Base-by-base conservation (phyloP, 352 stramenopile species). In the Globisporangium yorkense region DNA sequence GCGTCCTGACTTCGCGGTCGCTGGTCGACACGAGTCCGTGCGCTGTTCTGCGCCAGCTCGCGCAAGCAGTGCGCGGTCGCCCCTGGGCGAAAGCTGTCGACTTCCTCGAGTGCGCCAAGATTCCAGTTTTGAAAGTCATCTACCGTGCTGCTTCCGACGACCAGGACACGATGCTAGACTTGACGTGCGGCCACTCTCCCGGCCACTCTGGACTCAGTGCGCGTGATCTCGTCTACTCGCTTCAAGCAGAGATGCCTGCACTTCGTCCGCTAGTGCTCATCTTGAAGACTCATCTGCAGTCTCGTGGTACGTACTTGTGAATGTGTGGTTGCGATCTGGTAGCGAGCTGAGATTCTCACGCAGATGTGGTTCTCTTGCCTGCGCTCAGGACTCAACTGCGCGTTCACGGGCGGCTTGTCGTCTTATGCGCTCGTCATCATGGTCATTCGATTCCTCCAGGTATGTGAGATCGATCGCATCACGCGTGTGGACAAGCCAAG, bases 391-490 rank as follows among this genome's bases (percentile, higher is more conserved):
- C 70, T 99, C 47, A 91, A 97, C 54, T 96, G 80, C 48, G 82
- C 91, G 18, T 99, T 97, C 68, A 98, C 92, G 10, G 96, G 96
- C 35, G 96, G 96, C 18, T 77, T 99, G 3, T 98, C 92, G 3
- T 98, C 92, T 5, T 98, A 98, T 57, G 94, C 93, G 24, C 75
- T 99, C 16, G 97, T 98, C 33, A 68, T 99, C 15, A 74, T 99
- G 66, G 87, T 97, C 37, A 87, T 97, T 46, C 89, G 96, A 20
- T 99, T 98, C 66, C 84, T 97, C 27, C 87, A 96, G 71, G 84
- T 94, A 67, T 21, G 62, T 1, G 4, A 45, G 10, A 43, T 29
- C 41, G 6, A 24, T 2, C 29, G 53, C 48, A 9, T 18, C 10
- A 0, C n/a, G 6, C 27, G 35, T 35, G 31, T 35, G 31, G 8